Base-by-base conservation (phyloP, 805 yeast species). In the Kazachstania kunashirensis region DNA sequence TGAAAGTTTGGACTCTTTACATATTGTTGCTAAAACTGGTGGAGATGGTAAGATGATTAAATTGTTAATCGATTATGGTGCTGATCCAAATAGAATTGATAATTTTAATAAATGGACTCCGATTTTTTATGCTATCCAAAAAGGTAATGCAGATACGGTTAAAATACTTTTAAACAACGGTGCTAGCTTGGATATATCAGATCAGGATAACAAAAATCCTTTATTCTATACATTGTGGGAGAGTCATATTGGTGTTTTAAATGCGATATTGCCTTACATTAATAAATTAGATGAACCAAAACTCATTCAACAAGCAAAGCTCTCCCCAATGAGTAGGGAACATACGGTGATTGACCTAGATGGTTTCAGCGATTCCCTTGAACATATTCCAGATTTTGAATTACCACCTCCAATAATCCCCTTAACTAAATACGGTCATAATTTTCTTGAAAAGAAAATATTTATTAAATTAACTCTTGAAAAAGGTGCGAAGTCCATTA, bases 331-430 rank as follows among this genome's bases (percentile, higher is more conserved):
- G 8, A 23, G 14, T 15, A 18, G 29, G 2, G 16, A 27, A 10
- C 18, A 27, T 11, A 28, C 29, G 10, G 10, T 24, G 6, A 39
- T 39, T 25, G 67, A 64, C 26, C 34, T 44, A 8, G 34, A 37
- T 29, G 44, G 36, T 27, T 38, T 50, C 18, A 72, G 68, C 36
- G 44, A 39, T 34, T 43, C 47, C 7, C 31, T 51, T 29, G 39
- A 85, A 46, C 70, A 77, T 13, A 89, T 92, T 37, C 97, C 98
- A 0, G 95, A 85, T 49, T 70, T 92, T 33, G 75, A 86, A 16
- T 67, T 92, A 40, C 98, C 98, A 0, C 98, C 98, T 1, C 98
- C 98, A 3, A 84, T 92, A 37, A 76, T 92, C 34, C 98, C 98
- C 0, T 64, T 92, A 37, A 71, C 96, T 50, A 75, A 94, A 49